Evolutionary conservation across 345 rosid species (phyloP).

Genomic region (Litchi chinensis): DNA sequence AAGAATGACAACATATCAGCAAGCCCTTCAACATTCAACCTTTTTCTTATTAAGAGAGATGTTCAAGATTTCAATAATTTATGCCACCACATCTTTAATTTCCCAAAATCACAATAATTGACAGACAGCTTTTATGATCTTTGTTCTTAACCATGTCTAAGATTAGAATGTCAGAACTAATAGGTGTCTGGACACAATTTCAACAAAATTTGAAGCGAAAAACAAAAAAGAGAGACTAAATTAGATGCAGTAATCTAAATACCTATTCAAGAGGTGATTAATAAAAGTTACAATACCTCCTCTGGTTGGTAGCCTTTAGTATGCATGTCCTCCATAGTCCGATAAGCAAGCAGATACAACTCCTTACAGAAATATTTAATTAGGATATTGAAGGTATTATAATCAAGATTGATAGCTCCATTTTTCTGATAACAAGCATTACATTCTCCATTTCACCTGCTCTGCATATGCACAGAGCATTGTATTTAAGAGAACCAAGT

Average conservation of each 20-base stretch:
- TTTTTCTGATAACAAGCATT: conserved; percentile 77
- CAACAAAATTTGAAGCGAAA: background rate
- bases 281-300: conserved; percentile 56
- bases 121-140: background rate
- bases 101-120: background rate
- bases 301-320: conserved; percentile 75
- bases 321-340: conserved; percentile 75
- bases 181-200: background rate
- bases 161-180: background rate
- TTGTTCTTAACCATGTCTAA: background rate
- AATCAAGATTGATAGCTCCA: conserved; percentile 84
- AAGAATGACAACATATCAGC: background rate
- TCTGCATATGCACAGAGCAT: conserved; percentile 94
- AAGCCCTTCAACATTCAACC: background rate
- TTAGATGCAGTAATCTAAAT: background rate
- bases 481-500: conserved; percentile 77
- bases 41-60: background rate
- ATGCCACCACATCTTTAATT: background rate
- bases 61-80: background rate
- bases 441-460: conserved; percentile 84
- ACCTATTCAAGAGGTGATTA: background rate
- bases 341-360: conserved; percentile 80
- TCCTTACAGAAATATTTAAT: conserved; percentile 85
- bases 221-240: too few relatives aligned
- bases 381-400: conserved; percentile 73